phyloP scores from a whole-genome alignment of 345 rosid species.

The Salix viminalis region DNA sequence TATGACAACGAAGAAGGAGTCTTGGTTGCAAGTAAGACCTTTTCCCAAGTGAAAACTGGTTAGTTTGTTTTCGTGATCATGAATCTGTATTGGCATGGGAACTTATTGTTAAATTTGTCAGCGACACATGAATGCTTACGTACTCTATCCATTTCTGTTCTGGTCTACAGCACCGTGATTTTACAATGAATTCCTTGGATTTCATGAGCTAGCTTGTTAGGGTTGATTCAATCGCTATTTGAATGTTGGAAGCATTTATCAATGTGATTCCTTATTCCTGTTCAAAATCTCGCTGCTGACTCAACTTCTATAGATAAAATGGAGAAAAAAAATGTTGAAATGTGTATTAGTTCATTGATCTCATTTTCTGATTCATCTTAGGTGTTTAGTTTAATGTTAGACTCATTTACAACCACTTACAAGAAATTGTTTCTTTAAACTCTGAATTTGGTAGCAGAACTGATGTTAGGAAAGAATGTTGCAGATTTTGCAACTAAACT shows the following conservation, averaged over 20 bases:
- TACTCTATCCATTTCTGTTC: not conserved
- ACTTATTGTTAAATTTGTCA: not conserved
- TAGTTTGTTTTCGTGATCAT: not conserved
- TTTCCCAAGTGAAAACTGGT: conserved; percentile 5
- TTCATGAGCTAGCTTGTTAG: not conserved
- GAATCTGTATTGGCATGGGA: not conserved
- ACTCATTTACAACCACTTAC: not conserved
- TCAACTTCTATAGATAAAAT: not conserved
- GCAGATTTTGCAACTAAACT: not conserved
- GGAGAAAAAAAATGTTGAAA: not conserved
- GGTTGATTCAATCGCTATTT: not conserved
- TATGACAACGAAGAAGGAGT: conserved; percentile 55
- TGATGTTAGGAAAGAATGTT: not conserved
- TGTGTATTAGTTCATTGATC: not conserved
- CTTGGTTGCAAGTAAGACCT: conserved; percentile 72
- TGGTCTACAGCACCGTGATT: not conserved
- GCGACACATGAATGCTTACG: not conserved
- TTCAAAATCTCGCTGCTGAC: not conserved
- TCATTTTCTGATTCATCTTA: not conserved
- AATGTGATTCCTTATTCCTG: not conserved
- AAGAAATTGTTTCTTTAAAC: not conserved
- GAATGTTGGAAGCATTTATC: not conserved
- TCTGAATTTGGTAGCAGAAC: not conserved
- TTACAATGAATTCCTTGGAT: not conserved
- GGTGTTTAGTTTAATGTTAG: not conserved